A percentile compares a stretch with the other conserved stretches of the same genome.
These are phyloP conservation scores for Trichosporon sp. DNA, from an alignment of 1,284 basidiomycete species.

Conservation along the genomic window DNA sequence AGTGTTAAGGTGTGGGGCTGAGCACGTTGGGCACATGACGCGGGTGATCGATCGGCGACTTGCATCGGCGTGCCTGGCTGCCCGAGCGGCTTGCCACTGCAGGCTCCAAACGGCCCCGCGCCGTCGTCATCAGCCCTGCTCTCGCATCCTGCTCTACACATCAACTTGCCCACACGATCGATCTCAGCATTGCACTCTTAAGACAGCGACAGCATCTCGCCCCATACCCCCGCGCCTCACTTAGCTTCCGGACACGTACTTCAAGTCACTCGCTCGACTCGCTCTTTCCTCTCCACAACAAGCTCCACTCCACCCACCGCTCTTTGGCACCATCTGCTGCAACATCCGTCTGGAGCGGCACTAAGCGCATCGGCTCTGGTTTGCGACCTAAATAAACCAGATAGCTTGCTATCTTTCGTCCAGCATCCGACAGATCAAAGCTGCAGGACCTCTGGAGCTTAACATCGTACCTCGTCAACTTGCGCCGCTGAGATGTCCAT, in stretches of 20 bases:
- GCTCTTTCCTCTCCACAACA: background rate
- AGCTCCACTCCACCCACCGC: background rate
- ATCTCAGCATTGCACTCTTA: background rate
- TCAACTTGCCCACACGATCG: background rate
- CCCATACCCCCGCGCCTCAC: background rate
- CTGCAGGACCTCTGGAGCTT: background rate
- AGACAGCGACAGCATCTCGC: background rate
- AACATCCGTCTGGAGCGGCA: background rate
- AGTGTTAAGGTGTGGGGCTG: background rate
- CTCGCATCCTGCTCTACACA: background rate
- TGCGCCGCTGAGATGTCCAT: slow-evolving; percentile 7
- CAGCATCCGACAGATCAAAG: too few relatives aligned
- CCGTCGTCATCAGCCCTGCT: background rate
- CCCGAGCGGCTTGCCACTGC: background rate
- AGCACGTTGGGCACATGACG: background rate
- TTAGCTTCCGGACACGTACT: background rate
- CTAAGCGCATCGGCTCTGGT: background rate
- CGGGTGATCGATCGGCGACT: background rate
- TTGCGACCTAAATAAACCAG: too few relatives aligned
- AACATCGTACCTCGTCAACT: background rate
- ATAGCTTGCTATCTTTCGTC: too few relatives aligned
- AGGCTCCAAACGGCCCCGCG: background rate
- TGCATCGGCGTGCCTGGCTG: background rate
- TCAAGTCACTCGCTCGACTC: background rate
- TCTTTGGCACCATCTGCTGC: background rate